Percentiles rank a stretch among this genome's conserved stretches.
Conservation (phyloP, 2,329 filamentous ascomycete genomes). For the Neofusicoccum sp. region DNA sequence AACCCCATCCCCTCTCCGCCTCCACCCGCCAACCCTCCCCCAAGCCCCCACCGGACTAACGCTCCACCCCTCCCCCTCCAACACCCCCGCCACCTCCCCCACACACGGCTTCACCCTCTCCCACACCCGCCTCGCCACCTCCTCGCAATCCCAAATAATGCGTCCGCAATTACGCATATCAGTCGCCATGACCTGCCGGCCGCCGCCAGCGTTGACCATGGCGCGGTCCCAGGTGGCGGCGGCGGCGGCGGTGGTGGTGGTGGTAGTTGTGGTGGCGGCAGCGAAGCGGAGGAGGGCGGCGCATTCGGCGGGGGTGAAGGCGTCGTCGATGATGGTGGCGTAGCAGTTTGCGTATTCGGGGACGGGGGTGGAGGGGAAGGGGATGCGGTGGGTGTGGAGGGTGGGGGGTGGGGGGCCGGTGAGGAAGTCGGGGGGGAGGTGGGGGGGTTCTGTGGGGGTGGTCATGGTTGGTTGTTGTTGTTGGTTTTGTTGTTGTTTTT, state of each 20-base stretch:
- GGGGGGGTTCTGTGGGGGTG: neutral
- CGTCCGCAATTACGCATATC: constrained; percentile 69
- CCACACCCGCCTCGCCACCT: constrained; percentile 63
- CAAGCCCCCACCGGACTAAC: neutral
- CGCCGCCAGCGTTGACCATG: constrained; percentile 64
- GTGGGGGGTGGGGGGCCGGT: constrained; percentile 41
- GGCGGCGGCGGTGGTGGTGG: neutral
- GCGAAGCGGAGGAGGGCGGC: constrained; percentile 30
- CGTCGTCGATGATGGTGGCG: constrained; percentile 63
- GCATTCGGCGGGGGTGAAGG: constrained; percentile 65
- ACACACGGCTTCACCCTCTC: constrained; percentile 51
- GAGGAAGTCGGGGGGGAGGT: constrained; percentile 50
- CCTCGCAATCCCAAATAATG: constrained; percentile 69
- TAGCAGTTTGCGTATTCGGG: constrained; percentile 55
- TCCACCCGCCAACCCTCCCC: neutral
- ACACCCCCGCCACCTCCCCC: constrained; percentile 38
- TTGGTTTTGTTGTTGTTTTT: neutral
- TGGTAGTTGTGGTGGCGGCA: constrained; percentile 20
- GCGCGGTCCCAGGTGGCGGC: constrained; percentile 62
- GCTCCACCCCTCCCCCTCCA: constrained; percentile 29
- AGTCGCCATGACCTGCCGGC: constrained; percentile 56
- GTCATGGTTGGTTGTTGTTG: neutral
- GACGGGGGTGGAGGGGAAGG: constrained; percentile 46
- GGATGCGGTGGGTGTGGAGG: constrained; percentile 50
- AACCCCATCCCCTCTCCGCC: too few relatives aligned